Evolutionary conservation across 805 yeast genomes (phyloP).

Genomic region (Yarrowia sp.): DNA sequence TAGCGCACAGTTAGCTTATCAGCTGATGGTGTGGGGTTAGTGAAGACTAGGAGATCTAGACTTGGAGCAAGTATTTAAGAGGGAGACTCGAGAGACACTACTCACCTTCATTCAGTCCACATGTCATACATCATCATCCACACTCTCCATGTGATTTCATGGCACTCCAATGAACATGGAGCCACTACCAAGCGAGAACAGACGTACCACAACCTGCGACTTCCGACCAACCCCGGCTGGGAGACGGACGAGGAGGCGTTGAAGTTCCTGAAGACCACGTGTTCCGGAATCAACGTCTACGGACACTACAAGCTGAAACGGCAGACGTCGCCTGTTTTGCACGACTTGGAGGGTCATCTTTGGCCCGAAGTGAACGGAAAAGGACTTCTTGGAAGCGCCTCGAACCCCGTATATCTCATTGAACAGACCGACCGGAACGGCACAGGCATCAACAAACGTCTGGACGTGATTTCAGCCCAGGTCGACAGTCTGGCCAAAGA

Average conservation of each 20-base stretch:
- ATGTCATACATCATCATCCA: constrained; percentile 2
- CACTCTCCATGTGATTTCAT: constrained; percentile 18
- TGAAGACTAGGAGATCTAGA: no score
- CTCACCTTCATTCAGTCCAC: no score
- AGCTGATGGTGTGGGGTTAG: not conserved
- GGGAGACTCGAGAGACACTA: no score
- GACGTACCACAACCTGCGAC: constrained; percentile 7
- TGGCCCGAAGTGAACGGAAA: constrained; percentile 13
- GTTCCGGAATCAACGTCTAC: not conserved
- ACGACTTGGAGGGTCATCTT: constrained; percentile 11
- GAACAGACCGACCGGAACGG: constrained; percentile 2
- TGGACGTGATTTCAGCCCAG: constrained; percentile 10
- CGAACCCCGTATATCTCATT: constrained; percentile 5
- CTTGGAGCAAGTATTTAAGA: no score
- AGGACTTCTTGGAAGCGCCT: constrained; percentile 9
- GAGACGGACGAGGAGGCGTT: not conserved
- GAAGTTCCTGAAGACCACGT: not conserved
- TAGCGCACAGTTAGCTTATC: not conserved
- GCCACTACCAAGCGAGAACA: constrained; percentile 18
- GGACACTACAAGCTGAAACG: constrained; percentile 13
- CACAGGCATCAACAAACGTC: constrained; percentile 1
- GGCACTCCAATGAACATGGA: constrained; percentile 20
- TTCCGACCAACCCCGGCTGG: constrained; percentile 6
- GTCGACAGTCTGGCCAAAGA: constrained; percentile 8
- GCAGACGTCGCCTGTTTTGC: not conserved